Conservation (phyloP, 2,329 filamentous ascomycete species). For the Cytospora leucostoma region DNA sequence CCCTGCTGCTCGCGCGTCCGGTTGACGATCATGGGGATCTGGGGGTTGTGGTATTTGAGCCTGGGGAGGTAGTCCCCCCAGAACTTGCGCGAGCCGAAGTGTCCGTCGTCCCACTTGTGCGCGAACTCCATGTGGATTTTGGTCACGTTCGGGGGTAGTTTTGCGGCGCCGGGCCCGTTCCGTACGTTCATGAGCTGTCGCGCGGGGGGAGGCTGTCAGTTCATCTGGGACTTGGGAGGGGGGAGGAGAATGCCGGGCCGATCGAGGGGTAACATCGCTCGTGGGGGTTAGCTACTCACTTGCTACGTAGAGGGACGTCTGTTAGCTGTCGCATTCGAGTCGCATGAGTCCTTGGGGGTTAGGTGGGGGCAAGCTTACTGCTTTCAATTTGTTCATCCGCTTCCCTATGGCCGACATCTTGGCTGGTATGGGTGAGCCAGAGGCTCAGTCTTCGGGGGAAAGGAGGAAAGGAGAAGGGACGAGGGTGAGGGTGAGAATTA, state of each 20-base stretch:
- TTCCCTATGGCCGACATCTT: conserved; percentile 53
- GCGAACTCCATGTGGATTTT: conserved; percentile 76
- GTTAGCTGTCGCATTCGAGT: conserved; percentile 29
- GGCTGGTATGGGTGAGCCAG: conserved; percentile 23
- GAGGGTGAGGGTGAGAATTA: neutral
- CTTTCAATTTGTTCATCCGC: conserved; percentile 73
- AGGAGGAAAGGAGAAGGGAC: neutral
- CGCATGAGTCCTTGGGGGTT: conserved; percentile 3
- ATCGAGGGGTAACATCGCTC: conserved; percentile 25
- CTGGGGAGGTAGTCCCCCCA: conserved; percentile 80
- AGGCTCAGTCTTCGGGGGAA: conserved; percentile 15
- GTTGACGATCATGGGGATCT: conserved; percentile 78
- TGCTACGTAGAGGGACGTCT: conserved; percentile 39
- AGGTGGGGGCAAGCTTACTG: conserved; percentile 53
- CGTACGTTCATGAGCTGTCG: conserved; percentile 71
- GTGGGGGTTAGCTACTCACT: conserved; percentile 39
- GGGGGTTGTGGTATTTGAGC: conserved; percentile 92
- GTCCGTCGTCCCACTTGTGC: conserved; percentile 60
- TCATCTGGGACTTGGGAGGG: conserved; percentile 10
- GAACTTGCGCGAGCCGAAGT: conserved; percentile 80
- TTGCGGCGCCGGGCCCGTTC: conserved; percentile 78
- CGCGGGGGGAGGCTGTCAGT: conserved; percentile 32
- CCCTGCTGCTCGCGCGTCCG: conserved; percentile 60
- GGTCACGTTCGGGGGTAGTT: conserved; percentile 75
- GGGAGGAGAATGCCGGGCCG: neutral